phyloP scores from a whole-genome alignment of 2,329 filamentous ascomycete genomes.

The Dendrostoma leiphaemia region DNA sequence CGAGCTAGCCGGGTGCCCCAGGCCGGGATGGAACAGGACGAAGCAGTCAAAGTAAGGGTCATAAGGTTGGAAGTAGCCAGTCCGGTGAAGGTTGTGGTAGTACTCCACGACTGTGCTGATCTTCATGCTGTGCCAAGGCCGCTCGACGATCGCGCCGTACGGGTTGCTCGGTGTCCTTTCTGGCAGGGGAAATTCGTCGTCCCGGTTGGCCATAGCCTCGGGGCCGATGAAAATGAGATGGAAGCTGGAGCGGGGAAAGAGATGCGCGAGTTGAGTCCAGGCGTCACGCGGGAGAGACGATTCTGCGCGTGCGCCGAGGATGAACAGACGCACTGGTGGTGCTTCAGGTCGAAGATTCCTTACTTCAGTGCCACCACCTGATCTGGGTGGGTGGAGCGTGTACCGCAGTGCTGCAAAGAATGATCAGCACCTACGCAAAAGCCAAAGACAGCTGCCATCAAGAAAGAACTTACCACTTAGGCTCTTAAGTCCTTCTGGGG shows the following conservation, averaged over 20 bases:
- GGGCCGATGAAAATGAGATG: constrained; percentile 94
- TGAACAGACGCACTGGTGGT: constrained; percentile 86
- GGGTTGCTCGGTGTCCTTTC: constrained; percentile 82
- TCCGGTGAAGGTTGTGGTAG: constrained; percentile 93
- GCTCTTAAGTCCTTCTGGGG: constrained; percentile 86
- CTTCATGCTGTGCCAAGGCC: constrained; percentile 85
- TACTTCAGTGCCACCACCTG: constrained; percentile 71
- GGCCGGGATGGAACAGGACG: constrained; percentile 92
- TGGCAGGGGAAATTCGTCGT: constrained; percentile 88
- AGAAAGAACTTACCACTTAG: constrained; percentile 82
- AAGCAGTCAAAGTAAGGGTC: constrained; percentile 99
- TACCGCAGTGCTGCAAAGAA: constrained; percentile 73
- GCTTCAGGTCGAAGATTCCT: constrained; percentile 80
- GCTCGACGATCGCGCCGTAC: constrained; percentile 89
- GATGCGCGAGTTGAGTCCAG: constrained; percentile 90
- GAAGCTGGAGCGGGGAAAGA: constrained; percentile 89
- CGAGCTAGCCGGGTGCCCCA: constrained; percentile 89
- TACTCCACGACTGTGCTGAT: constrained; percentile 98
- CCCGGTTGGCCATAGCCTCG: constrained; percentile 92
- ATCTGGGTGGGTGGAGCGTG: constrained; percentile 82
- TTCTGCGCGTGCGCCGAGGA: constrained; percentile 93
- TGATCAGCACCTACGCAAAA: constrained; percentile 18
- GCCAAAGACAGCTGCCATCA: neutral
- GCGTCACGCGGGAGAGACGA: constrained; percentile 91
- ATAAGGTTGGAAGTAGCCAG: constrained; percentile 87